Evolutionary conservation across 73 alveolate species (phyloP).

Genomic region (Blepharisma stoltei): DNA sequence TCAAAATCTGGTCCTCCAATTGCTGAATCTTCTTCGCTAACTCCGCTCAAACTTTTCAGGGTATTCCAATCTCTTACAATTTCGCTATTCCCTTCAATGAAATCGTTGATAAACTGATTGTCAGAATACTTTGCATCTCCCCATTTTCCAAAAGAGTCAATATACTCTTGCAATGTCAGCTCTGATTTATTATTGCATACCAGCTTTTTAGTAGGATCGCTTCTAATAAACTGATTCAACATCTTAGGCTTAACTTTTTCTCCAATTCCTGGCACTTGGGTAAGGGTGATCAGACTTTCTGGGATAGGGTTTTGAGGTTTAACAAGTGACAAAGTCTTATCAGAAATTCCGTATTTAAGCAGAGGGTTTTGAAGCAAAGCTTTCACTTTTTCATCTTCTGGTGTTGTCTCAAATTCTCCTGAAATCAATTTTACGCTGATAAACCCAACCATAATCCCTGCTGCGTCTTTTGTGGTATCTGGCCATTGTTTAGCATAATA

Average conservation of each 20-base stretch:
- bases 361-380: background rate
- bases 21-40: conserved; percentile 9
- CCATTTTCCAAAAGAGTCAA: background rate
- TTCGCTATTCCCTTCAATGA: background rate
- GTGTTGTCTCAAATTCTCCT: background rate
- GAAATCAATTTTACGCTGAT: background rate
- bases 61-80: background rate
- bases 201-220: background rate
- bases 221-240: background rate
- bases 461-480: background rate
- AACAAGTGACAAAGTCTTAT: background rate
- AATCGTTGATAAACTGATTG: background rate
- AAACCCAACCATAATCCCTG: background rate
- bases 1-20: background rate
- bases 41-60: background rate
- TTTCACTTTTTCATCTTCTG: background rate
- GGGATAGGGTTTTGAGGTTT: background rate
- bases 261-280: background rate
- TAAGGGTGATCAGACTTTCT: background rate
- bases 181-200: background rate
- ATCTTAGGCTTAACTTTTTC: background rate
- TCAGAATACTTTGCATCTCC: background rate
- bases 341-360: background rate
- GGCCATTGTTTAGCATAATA: too few relatives aligned
- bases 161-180: background rate